Evolutionary conservation across 805 yeast species (phyloP), one percentile per base, ranked within the genome.

Genomic region (Candida parachauliodes): DNA sequence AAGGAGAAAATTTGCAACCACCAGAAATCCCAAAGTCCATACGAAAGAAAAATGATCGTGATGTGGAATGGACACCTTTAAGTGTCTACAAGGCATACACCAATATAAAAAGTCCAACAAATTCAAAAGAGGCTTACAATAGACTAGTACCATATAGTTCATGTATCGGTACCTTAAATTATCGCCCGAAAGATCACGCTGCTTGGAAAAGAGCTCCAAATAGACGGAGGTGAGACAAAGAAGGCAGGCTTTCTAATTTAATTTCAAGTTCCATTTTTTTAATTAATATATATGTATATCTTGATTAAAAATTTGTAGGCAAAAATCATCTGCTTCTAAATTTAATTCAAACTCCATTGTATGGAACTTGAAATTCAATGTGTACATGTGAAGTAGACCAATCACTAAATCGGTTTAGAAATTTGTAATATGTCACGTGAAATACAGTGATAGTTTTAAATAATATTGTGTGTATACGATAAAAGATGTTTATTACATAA

Each of bases 21-120:
- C 37, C 37, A 12, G 41, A 38, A 34, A 23, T 34, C 8, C 35
- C 36, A 6, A 40, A 20, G 21, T n/a, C 28, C 16, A 36, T 35
- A 8, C 15, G 39, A 4, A 38, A 39, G 12, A 39, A 33, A 22
- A 15, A 12, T 10, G 44, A 39, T 29, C 37, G 39, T 26, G 46
- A 39, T 25, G 45, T 44, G 20, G 45, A 33, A 20, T 62, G 68
- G 68, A 49, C 47, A 31, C 69, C 69, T 2, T 44, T 54, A 22
- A 57, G 63, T 14, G 45, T 62, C 7, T 61, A 49, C 40, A 53
- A 60, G 12, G 66, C 64, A 2, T 62, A 51, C 36, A 57, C 66
- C 6, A 58, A 54, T 40, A 34, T 52, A 38, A 61, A 58, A 29
- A 51, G 58, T 3, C 46, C 46, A n/a, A 42, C 43, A n/a, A 31